Evolutionary conservation across 495 filamentous ascomycete species (phyloP).

Genomic region (Penicillium nucicola): DNA sequence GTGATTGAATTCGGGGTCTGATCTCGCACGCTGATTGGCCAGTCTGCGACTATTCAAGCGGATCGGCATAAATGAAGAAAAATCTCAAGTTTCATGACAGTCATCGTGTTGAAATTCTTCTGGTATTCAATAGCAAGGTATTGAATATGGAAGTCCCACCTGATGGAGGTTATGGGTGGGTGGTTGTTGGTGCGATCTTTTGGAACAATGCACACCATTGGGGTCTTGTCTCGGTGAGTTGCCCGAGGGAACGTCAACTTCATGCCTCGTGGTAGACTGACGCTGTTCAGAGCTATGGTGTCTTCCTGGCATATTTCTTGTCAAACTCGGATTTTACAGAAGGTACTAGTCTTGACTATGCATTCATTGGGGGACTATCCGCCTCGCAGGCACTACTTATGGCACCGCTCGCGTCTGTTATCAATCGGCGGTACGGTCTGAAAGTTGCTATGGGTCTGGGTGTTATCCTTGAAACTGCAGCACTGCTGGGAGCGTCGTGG

Average conservation of each 20-base stretch:
- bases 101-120: too few species aligned
- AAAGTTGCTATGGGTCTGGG: slow-evolving; percentile 53
- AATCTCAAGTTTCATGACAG: too few species aligned
- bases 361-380: slow-evolving; percentile 67
- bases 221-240: slow-evolving; percentile 54
- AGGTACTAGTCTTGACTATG: slow-evolving; percentile 55
- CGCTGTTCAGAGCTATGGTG: background rate
- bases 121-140: too few species aligned
- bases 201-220: slow-evolving; percentile 58
- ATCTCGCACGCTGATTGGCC: too few species aligned
- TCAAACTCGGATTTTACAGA: slow-evolving; percentile 52
- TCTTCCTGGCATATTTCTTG: slow-evolving; percentile 44
- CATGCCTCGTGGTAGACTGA: too few species aligned
- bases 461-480: slow-evolving; percentile 48
- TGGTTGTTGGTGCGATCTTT: slow-evolving; percentile 50
- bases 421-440: slow-evolving; percentile 49
- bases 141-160: slow-evolving; percentile 26
- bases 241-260: slow-evolving; percentile 40
- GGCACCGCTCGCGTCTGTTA: slow-evolving; percentile 56
- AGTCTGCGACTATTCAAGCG: too few species aligned
- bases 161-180: slow-evolving; percentile 62
- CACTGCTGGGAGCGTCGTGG: slow-evolving; percentile 61
- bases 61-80: too few species aligned
- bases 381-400: slow-evolving; percentile 57
- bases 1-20: too few species aligned